These are phyloP conservation scores for Diaporthe caulivora DNA, from an alignment of 2,329 filamentous ascomycete species.

Conservation along the genomic window DNA sequence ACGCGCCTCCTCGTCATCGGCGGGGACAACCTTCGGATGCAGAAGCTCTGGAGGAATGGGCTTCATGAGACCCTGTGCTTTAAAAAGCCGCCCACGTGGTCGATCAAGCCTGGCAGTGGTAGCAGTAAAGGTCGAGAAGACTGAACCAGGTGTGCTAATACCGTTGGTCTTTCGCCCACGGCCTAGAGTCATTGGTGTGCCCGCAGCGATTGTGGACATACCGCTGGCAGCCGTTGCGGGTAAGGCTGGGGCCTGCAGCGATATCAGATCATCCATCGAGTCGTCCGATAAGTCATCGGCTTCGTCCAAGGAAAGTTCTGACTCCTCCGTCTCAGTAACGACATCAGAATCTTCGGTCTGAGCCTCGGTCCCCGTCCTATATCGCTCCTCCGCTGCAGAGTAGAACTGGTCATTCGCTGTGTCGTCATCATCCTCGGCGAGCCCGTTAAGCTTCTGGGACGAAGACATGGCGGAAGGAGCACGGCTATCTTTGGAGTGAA, in stretches of 20 bases:
- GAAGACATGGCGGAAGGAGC: slow-evolving; percentile 59
- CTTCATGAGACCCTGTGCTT: slow-evolving; percentile 80
- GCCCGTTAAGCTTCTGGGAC: slow-evolving; percentile 69
- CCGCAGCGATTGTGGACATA: slow-evolving; percentile 82
- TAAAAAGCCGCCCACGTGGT: slow-evolving; percentile 83
- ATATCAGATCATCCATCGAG: slow-evolving; percentile 93
- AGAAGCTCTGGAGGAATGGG: slow-evolving; percentile 82
- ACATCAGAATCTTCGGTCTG: slow-evolving; percentile 70
- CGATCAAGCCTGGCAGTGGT: slow-evolving; percentile 82
- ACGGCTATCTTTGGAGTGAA: slow-evolving; percentile 66
- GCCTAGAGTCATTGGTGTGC: slow-evolving; percentile 82
- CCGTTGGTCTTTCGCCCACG: slow-evolving; percentile 77
- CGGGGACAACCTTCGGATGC: slow-evolving; percentile 81
- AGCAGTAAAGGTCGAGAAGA: slow-evolving; percentile 89
- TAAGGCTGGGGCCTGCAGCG: slow-evolving; percentile 82
- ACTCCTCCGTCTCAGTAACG: slow-evolving; percentile 70
- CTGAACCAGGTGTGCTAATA: slow-evolving; percentile 84
- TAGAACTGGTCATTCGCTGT: slow-evolving; percentile 92
- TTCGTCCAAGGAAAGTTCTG: slow-evolving; percentile 76
- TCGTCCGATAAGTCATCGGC: slow-evolving; percentile 87
- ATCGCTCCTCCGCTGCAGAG: slow-evolving; percentile 87
- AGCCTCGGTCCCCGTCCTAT: slow-evolving; percentile 69
- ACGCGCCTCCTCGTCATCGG: slow-evolving; percentile 89
- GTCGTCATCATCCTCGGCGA: slow-evolving; percentile 77
- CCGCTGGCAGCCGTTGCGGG: slow-evolving; percentile 83